Base-by-base conservation (phyloP, 2,329 filamentous ascomycete species). In the Orbilia quercus region DNA sequence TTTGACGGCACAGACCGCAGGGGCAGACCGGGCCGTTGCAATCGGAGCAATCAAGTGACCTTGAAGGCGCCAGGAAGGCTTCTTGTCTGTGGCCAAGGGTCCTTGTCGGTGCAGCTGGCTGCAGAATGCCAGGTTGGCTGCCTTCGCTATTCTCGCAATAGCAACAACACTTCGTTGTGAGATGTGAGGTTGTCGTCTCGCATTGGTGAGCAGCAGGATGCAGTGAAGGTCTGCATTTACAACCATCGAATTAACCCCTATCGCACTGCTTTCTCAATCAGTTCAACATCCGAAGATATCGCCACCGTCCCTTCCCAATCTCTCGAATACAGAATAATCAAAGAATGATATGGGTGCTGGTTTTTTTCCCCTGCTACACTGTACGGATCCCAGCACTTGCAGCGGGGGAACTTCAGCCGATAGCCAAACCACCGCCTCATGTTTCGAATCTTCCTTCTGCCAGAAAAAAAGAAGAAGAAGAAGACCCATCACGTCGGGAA, bases 351-450 rank as follows among this genome's bases (percentile, higher is more conserved):
- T 20, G 12, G 50, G 22, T 11, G 20, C 18, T 23, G 7, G 34
- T 14, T 42, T 20, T 2, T 25, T 5, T 31, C 36, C 53, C 53
- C 38, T 57, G 53, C n/a, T 57, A 3, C 7, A 42, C 28, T 57
- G 28, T 14, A 12, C 22, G 14, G 53, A 57, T 16, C 53, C 64
- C 44, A 36, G 47, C 40, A 40, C 28, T 31, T 60, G 64, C 55
- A 69, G 54, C 64, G 54, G 54, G 55, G 64, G 64, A 62, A 62
- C 38, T 69, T 69, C 64, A 69, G 64, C 64, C 64, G 64, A 69
- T 40, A 69, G 55, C 40, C 64, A 69, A 55, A 60, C 31, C 31
- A 34, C 31, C 31, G 45, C 45, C 44, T 58, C 42, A 36, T 47
- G 63, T 67, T 67, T 67, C 63, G 63, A 67, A 67, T 67, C 63